A percentile compares a stretch with the other conserved stretches of the same genome.
Conservation (phyloP, 441 rosid species). For the Erodium moschatum region DNA sequence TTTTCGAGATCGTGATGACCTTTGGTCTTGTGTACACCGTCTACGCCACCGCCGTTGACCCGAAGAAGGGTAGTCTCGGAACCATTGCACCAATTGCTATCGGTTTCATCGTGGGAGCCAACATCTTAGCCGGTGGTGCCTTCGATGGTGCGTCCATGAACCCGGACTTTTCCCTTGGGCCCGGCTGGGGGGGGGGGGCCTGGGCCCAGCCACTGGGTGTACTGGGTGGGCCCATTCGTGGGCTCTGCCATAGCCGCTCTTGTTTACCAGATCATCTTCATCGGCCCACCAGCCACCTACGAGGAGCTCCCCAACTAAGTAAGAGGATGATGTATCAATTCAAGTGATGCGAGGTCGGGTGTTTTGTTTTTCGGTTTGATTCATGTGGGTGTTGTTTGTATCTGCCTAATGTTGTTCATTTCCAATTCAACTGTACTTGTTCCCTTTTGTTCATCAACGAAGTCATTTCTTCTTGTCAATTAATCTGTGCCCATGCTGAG, state of each 20-base stretch:
- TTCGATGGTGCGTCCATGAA: conserved; percentile 60
- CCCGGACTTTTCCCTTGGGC: conserved; percentile 55
- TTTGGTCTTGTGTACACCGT: too few relatives aligned
- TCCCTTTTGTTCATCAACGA: neutral
- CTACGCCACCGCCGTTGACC: conserved; percentile 51
- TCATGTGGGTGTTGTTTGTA: conserved; percentile 26
- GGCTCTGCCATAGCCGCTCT: conserved; percentile 48
- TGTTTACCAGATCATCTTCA: conserved; percentile 36
- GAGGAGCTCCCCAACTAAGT: conserved; percentile 34
- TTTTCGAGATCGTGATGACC: conserved; percentile 57
- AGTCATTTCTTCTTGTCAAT: conserved; percentile 17
- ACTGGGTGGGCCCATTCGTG: conserved; percentile 50
- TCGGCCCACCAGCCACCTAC: conserved; percentile 24
- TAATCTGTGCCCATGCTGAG: neutral
- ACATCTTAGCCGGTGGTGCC: conserved; percentile 55
- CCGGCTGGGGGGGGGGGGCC: conserved; percentile 23
- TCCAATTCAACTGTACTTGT: conserved; percentile 22
- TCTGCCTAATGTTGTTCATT: conserved; percentile 17
- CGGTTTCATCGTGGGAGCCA: conserved; percentile 56
- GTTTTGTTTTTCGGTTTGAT: too few relatives aligned
- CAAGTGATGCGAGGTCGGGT: conserved; percentile 3
- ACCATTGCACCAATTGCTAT: conserved; percentile 51
- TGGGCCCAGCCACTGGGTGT: conserved; percentile 54
- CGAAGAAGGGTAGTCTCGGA: conserved; percentile 45
- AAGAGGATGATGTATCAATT: conserved; percentile 6